Percentiles rank a stretch among this genome's conserved stretches.
These are phyloP conservation scores for Coemansia sp. DNA, from an alignment of 192 early-diverging fungal species.

Conservation along the genomic window DNA sequence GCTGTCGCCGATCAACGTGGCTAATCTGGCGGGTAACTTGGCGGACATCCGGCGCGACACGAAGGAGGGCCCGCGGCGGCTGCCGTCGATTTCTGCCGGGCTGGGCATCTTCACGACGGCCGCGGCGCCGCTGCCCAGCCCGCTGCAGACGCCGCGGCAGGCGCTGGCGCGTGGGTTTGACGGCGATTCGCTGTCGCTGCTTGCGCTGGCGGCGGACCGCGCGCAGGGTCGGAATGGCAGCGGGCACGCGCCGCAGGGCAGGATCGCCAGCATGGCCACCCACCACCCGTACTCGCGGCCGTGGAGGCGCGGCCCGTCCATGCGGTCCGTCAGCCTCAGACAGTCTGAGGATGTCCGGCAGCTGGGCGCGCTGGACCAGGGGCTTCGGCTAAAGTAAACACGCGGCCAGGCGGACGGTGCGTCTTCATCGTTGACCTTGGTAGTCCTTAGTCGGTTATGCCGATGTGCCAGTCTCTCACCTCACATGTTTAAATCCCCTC, in stretches of 20 bases:
- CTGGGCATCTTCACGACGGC: conserved; percentile 35
- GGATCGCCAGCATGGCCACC: neutral
- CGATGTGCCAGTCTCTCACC: no score
- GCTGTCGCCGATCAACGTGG: conserved; percentile 39
- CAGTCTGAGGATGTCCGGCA: conserved; percentile 48
- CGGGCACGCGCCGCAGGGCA: conserved; percentile 2
- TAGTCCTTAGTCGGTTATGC: no score
- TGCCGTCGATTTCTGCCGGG: conserved; percentile 48
- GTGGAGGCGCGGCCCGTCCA: conserved; percentile 15
- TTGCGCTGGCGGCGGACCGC: conserved; percentile 31
- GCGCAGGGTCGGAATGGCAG: conserved; percentile 16
- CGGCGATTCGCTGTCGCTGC: conserved; percentile 25
- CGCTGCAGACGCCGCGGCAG: conserved; percentile 37
- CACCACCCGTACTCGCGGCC: conserved; percentile 36
- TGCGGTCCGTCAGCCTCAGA: conserved; percentile 45
- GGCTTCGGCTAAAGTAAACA: conserved; percentile 37
- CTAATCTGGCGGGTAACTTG: conserved; percentile 11
- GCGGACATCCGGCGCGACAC: conserved; percentile 36
- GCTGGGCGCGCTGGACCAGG: conserved; percentile 40
- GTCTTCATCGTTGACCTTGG: neutral
- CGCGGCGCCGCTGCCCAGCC: conserved; percentile 32
- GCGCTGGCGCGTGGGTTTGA: conserved; percentile 32
- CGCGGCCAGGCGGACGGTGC: no score
- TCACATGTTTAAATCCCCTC: neutral
- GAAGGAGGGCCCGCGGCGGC: conserved; percentile 42